Evolutionary conservation across 1,284 basidiomycete species (phyloP), one percentile per base, ranked within the genome.

Genomic region (Ganoderma lucidum): DNA sequence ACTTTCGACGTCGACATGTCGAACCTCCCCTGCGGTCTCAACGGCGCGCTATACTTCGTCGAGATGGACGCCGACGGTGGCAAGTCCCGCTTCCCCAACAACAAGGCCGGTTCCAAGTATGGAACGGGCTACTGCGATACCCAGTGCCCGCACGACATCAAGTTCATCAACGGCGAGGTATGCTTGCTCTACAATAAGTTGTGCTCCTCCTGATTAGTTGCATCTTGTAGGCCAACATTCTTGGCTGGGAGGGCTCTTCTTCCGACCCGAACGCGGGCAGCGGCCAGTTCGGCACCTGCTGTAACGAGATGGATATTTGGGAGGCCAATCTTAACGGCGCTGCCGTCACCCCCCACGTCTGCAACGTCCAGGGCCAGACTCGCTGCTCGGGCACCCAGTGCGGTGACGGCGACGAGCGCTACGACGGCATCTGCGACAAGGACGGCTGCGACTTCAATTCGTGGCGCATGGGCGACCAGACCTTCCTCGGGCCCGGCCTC

Each of bases 381-480:
- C 76, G 70, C 62, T 84, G 83, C 79, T 71, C 71, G 42, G 83
- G 78, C 68, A 75, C 74, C 70, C 72, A 79, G 70, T 80, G 81
- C 73, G 78, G 77, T 67, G 78, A 75, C 64, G 74, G 72, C 63
- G 72, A 71, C 71, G 70, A 77, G 68, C 78, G 82, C 37, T 82
- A 83, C 77, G 77, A 77, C 68, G 79, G 82, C 59, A 71, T 84
- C 65, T 86, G 85, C 77, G 84, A 86, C 79, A 81, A 82, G 73
- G 85, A 85, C 71, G 86, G 85, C n/a, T 86, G 86, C 78, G 85
- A 86, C 75, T 87, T 86, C 83, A 87, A 88, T 83, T 85, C 86
- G 66, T 87, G 80, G 81, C 86, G 86, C 73, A 84, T 86, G 82
- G 87, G 87, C 63, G 77, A 84, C 79, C 79, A 76, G 44, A 74